Evolutionary conservation across 108 stramenopile species (phyloP).

Genomic region (Cyclotella sp.): DNA sequence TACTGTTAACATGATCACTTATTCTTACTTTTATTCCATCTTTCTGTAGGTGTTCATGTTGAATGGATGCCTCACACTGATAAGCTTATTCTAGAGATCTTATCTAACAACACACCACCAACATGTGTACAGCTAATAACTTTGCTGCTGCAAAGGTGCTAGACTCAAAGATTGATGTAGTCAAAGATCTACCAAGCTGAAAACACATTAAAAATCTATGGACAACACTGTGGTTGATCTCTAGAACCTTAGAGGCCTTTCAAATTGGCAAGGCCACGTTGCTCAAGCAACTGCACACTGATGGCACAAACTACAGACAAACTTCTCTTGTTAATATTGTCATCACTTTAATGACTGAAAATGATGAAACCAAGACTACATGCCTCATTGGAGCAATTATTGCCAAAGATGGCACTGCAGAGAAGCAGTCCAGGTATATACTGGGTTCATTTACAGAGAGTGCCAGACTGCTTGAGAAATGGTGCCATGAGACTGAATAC

Average conservation of each 20-base stretch:
- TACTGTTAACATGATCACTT: too few relatives aligned
- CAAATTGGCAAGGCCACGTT: constrained; percentile 11
- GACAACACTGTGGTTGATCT: not conserved
- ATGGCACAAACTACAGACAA: constrained; percentile 11
- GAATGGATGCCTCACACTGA: constrained; percentile 7
- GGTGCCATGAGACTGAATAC: constrained; percentile 8
- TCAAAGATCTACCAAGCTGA: constrained; percentile 17
- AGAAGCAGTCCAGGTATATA: constrained; percentile 10
- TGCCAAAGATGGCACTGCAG: constrained; percentile 16
- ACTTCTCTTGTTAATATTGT: constrained; percentile 14
- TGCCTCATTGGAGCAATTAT: constrained; percentile 18
- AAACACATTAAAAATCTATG: constrained; percentile 15
- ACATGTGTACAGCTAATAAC: not conserved
- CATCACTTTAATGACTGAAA: not conserved
- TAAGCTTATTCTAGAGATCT: constrained; percentile 2
- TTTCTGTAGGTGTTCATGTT: not conserved
- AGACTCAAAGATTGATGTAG: not conserved
- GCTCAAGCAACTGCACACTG: constrained; percentile 22
- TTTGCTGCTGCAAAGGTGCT: too few relatives aligned
- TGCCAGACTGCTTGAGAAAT: constrained; percentile 5
- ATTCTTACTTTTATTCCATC: too few relatives aligned
- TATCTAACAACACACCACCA: not conserved
- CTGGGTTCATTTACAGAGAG: constrained; percentile 12
- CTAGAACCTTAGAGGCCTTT: constrained; percentile 18
- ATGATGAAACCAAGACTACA: constrained; percentile 11